Conservation (phyloP, 495 filamentous ascomycete genomes). For the Parachaetomium inaequale region DNA sequence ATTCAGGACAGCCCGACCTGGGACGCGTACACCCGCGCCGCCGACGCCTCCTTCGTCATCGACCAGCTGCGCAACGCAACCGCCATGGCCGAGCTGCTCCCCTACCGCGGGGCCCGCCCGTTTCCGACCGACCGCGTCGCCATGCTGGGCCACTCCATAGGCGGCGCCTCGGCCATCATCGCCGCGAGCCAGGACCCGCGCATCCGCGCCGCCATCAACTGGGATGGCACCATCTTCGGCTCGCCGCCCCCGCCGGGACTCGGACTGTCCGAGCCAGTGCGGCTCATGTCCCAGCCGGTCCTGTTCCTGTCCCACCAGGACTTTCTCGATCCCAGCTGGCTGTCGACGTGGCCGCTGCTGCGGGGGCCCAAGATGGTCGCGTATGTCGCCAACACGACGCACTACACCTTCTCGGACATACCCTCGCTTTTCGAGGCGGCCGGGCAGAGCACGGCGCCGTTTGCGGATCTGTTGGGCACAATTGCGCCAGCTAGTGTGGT, state of each 20-base stretch:
- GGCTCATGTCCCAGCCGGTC: neutral
- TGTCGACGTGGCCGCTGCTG: neutral
- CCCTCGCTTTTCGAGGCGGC: neutral
- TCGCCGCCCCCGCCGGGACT: neutral
- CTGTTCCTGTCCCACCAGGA: neutral
- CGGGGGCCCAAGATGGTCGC: neutral
- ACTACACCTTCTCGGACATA: neutral
- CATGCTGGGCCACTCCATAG: conserved; percentile 5
- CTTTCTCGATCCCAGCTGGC: neutral
- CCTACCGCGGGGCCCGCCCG: neutral
- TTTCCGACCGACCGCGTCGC: conserved; percentile 15
- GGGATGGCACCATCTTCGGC: neutral
- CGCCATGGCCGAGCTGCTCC: conserved; percentile 11
- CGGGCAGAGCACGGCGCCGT: neutral
- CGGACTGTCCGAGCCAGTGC: neutral
- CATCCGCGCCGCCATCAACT: neutral
- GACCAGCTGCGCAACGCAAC: conserved; percentile 13
- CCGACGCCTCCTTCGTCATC: conserved; percentile 9
- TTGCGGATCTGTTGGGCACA: neutral
- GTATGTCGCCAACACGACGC: neutral
- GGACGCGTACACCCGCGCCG: neutral
- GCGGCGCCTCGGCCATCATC: conserved; percentile 10
- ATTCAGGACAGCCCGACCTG: conserved; percentile 4
- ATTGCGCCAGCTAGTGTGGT: neutral
- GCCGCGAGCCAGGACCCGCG: neutral